Evolutionary conservation across 1,284 basidiomycete genomes (phyloP), one percentile per base, ranked within the genome.

Genomic region (Apiotrichum domesticum): DNA sequence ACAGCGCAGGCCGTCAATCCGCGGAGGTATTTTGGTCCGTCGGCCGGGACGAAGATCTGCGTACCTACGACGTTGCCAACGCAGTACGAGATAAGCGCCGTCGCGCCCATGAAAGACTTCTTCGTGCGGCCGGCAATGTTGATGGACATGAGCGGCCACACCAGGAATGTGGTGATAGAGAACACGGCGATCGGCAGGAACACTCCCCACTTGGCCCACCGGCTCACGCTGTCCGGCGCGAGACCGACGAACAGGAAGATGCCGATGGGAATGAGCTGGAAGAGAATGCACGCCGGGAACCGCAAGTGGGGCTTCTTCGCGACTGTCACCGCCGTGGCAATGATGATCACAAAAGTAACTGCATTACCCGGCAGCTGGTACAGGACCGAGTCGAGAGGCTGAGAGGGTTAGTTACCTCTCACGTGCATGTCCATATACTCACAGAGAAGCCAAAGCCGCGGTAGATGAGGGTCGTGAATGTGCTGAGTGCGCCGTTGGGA

Each of bases 61-160:
- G 65, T 62, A 15, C 68, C 68, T 42, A 66, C 44, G 32, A 64
- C 46, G 56, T 64, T 70, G 10, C 68, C 68, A 3, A 49, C 52
- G 44, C 66, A 69, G 63, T 70, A 70, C 9, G 56, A 59, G 51
- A 68, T 58, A 14, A 64, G 52, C 2, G 21, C 51, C 1, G 49
- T 58, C 11, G 56, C 64, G 8, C 51, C 55, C 35, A 64, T 51
- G 51, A 64, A 66, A 4, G 61, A 57, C 61, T 70, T 70, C 64
- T 68, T 70, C 39, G 66, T 68, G 35, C 68, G 57, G 3, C 68
- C 68, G 29, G 66, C 68, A 44, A 63, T 54, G 54, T 71, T 71
- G 52, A 65, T 45, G 13, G 63, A 57, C 48, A 71, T 60, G 37
- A 71, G 62, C 1, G 69, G 60, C 69, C 68, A 69, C 15, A 64